Conservation (phyloP, 169 alveolate species). For the Cyclospora cayetanensis region DNA sequence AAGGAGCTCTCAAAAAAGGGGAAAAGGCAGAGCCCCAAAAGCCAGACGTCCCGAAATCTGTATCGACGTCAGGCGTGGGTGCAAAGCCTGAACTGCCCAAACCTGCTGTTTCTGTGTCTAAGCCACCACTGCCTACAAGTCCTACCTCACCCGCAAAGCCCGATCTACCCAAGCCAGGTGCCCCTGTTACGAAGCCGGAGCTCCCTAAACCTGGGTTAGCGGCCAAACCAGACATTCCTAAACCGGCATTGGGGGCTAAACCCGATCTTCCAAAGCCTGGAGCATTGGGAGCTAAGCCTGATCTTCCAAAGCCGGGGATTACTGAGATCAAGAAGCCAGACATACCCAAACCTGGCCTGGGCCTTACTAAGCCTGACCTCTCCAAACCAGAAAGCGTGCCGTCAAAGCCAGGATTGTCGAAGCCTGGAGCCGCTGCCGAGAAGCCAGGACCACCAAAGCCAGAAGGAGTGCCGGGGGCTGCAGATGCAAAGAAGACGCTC, state of each 20-base stretch:
- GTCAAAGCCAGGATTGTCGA: background rate
- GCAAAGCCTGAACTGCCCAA: background rate
- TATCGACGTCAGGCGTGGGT: background rate
- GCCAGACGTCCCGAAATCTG: conserved; percentile 12
- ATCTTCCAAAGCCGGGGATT: background rate
- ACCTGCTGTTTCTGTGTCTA: background rate
- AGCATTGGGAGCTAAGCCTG: background rate
- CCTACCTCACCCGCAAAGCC: background rate
- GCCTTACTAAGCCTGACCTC: background rate
- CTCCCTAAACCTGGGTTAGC: background rate
- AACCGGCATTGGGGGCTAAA: background rate
- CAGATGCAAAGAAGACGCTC: background rate
- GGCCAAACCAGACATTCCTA: conserved; percentile 6
- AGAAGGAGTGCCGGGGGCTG: background rate
- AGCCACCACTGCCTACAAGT: background rate
- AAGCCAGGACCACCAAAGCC: background rate
- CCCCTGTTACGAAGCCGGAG: conserved; percentile 14
- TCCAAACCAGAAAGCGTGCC: background rate
- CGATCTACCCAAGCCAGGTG: background rate
- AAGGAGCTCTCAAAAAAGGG: background rate
- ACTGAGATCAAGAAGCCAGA: background rate
- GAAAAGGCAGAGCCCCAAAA: background rate
- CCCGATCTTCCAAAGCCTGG: background rate
- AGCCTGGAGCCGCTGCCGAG: background rate
- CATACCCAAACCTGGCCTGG: background rate